phyloP scores from a whole-genome alignment of 768 basidiomycete species.

The Rhodosporidiobolus odoratus region DNA sequence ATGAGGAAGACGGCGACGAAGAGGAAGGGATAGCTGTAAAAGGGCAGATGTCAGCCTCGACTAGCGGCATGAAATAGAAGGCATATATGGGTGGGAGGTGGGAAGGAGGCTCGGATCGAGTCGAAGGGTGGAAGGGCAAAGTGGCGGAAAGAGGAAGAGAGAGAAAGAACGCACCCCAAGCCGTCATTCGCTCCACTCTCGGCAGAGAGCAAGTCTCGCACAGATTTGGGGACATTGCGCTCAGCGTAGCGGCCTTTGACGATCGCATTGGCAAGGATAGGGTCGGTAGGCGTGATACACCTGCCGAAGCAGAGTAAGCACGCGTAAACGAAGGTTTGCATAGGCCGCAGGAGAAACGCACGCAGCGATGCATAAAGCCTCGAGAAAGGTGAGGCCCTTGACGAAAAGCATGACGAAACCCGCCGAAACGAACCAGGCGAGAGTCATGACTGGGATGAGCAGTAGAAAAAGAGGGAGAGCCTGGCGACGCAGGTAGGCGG shows the following conservation, averaged over 20 bases:
- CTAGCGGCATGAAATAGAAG: too few relatives aligned
- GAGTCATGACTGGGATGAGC: slow-evolving; percentile 48
- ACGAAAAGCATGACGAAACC: slow-evolving; percentile 48
- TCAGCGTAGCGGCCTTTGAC: slow-evolving; percentile 50
- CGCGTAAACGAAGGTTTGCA: too few relatives aligned
- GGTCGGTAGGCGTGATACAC: slow-evolving; percentile 51
- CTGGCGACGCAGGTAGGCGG: slow-evolving; percentile 46
- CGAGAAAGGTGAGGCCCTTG: slow-evolving; percentile 47
- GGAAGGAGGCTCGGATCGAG: background rate
- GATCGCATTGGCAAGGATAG: slow-evolving; percentile 41
- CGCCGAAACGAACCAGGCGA: slow-evolving; percentile 48
- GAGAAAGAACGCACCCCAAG: slow-evolving; percentile 40
- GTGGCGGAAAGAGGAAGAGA: background rate
- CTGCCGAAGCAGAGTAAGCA: too few relatives aligned
- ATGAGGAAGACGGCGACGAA: slow-evolving; percentile 48
- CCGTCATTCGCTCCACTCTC: slow-evolving; percentile 52
- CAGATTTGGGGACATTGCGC: slow-evolving; percentile 47
- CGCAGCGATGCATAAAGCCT: slow-evolving; percentile 47
- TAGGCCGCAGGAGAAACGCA: too few relatives aligned
- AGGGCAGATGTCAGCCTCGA: background rate
- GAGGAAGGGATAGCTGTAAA: slow-evolving; percentile 47
- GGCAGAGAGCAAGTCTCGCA: slow-evolving; percentile 48
- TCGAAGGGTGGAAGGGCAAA: background rate
- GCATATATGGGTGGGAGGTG: slow-evolving; percentile 45
- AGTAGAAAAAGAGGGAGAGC: slow-evolving; percentile 46